These are phyloP conservation scores for Globisporangium mamillatum DNA, from an alignment of 352 stramenopile species.

Conservation along the genomic window DNA sequence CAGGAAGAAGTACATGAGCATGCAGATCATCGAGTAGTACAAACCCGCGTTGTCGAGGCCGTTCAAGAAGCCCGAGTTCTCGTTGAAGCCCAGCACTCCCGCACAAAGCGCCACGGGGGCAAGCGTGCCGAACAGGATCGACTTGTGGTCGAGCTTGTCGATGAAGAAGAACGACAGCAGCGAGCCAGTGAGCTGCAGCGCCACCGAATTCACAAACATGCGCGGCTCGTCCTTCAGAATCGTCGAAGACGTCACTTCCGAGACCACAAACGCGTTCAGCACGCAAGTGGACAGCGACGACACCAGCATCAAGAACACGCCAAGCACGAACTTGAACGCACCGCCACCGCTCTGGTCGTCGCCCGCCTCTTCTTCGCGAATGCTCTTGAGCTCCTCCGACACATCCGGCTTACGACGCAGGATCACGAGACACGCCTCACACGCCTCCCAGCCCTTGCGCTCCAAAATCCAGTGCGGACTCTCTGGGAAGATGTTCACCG, in stretches of 20 bases:
- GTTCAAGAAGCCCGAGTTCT: conserved; percentile 41
- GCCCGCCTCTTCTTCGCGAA: conserved; percentile 53
- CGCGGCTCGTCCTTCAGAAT: conserved; percentile 37
- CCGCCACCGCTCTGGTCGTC: conserved; percentile 34
- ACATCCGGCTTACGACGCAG: conserved; percentile 68
- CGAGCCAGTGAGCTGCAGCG: conserved; percentile 52
- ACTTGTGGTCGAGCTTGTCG: conserved; percentile 74
- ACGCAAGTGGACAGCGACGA: conserved; percentile 52
- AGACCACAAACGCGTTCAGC: conserved; percentile 53
- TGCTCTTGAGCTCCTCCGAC: conserved; percentile 61
- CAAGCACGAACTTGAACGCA: conserved; percentile 63
- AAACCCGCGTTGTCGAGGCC: conserved; percentile 36
- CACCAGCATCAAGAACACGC: conserved; percentile 66
- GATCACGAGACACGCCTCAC: conserved; percentile 56
- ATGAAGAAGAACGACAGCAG: conserved; percentile 79
- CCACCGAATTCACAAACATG: conserved; percentile 56
- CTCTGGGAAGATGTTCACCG: conserved; percentile 73
- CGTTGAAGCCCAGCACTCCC: conserved; percentile 59
- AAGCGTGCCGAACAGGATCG: conserved; percentile 63
- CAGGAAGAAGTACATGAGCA: conserved; percentile 78
- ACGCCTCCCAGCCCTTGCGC: conserved; percentile 69
- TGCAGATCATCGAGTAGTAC: conserved; percentile 56
- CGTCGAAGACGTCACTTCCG: conserved; percentile 33
- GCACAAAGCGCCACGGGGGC: conserved; percentile 49
- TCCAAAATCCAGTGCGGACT: conserved; percentile 76